phyloP scores from a whole-genome alignment of 371 early-diverging fungal genomes.

The Lichtheimia corymbifera region DNA sequence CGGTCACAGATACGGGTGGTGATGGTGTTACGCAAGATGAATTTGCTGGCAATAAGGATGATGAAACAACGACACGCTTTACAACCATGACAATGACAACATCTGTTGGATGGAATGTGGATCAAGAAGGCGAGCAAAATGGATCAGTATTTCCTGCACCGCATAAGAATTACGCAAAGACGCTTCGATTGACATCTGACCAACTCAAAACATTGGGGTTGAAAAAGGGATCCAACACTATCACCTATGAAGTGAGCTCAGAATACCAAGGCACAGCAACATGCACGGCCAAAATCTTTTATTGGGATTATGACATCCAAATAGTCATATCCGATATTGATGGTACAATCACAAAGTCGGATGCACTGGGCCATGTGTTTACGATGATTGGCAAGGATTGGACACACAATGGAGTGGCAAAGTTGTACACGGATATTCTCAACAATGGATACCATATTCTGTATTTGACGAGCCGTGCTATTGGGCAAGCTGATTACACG shows the following conservation, averaged over 20 bases:
- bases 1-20: slow-evolving; percentile 25
- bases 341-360: slow-evolving; percentile 99
- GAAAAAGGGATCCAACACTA: slow-evolving; percentile 86
- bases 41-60: slow-evolving; percentile 5
- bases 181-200: slow-evolving; percentile 88
- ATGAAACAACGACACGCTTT: slow-evolving; percentile 26
- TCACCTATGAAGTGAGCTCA: slow-evolving; percentile 87
- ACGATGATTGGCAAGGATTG: slow-evolving; percentile 99
- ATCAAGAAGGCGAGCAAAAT: slow-evolving; percentile 16
- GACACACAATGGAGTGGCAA: slow-evolving; percentile 98
- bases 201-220: slow-evolving; percentile 85
- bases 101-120: slow-evolving; percentile 41
- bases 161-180: slow-evolving; percentile 76
- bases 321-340: slow-evolving; percentile 99
- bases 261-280: slow-evolving; percentile 75
- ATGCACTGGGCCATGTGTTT: slow-evolving; percentile 96
- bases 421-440: slow-evolving; percentile 91
- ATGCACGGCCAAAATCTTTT: slow-evolving; percentile 84
- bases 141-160: background rate
- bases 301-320: slow-evolving; percentile 85
- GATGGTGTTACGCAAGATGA: slow-evolving; percentile 11
- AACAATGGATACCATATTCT: slow-evolving; percentile 97
- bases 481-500: slow-evolving; percentile 95
- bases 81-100: slow-evolving; percentile 47
- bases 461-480: slow-evolving; percentile 96